Base-by-base conservation (phyloP, 2,329 filamentous ascomycete species). In the Calycina herbarum region DNA sequence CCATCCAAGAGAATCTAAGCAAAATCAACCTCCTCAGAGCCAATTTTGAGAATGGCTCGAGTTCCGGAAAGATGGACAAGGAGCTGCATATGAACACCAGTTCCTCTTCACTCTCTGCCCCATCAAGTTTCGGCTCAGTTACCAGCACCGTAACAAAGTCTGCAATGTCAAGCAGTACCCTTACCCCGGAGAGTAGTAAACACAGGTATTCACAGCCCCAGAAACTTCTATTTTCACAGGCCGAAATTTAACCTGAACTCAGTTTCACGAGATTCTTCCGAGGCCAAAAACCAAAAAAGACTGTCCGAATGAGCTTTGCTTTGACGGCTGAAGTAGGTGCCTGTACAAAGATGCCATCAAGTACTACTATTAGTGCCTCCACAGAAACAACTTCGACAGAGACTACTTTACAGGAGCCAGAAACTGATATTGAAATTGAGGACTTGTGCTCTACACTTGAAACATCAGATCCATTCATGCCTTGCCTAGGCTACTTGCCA, bases 361-460 rank as follows among this genome's bases (percentile, higher is more conserved):
- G 42, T 20, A 48, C 42, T 7, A 3, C 20, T 27, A 13, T 20
- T 1, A 13, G 17, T 45, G n/a, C 15, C 7, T 24, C 48, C 24
- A 27, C 48, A 13, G 48, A 51, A 51, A 51, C 7, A 24, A 51
- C 6, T 4, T 51, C 4, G 4, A 27, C 11, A 3, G n/a, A 27
- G 48, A 13, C 20, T 5, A 27, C 2, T 24, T 7, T 51, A 11
- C 48, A 24, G 11, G 48, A 51, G 10, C 5, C 45, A n/a, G 33
- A 38, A 3, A 13, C 40, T 42, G 56, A 65, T 3, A 61, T 42
- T 17, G 61, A 63, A 38, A 72, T 72, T 31, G 48, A 68, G 3
- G 65, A 69, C 60, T 42, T 71, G 2, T 72, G 70, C 38, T 65
- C 64, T 13, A n/a, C 64, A 17, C 15, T 72, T 27, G 45, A 57